Evolutionary conservation across 2,329 filamentous ascomycete genomes (phyloP), one percentile per base, ranked within the genome.

Genomic region (Stagonosporopsis rhizophila): DNA sequence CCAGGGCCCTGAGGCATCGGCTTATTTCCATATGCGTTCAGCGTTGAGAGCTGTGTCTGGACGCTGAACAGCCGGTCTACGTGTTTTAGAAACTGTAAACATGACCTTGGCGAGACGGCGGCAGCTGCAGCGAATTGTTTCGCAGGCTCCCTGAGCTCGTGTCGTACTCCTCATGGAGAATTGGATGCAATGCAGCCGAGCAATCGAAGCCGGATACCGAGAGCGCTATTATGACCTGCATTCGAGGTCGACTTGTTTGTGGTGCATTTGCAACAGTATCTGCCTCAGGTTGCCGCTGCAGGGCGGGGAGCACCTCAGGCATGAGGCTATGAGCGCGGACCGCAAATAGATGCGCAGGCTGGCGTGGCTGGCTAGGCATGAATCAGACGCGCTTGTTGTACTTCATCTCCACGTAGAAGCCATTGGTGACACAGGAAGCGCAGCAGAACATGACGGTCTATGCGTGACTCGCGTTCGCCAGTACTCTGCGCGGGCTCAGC

Each of bases 251-350:
- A 48, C 22, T 23, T 48, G 51, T 48, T 54, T 48, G 44, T 44
- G 4, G 51, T 54, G 51, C 44, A 30, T 54, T 35, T 53, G 51
- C 28, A 20, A 53, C 51, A 17, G 30, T 23, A 38, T 22, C 12
- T 54, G 51, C 51, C 44, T 54, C 51, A 54, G 51, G 39, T 54
- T 48, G 22, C 32, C 44, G 51, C 51, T 30, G 40, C 44, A 38
- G 17, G 30, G 51, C 30, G 30, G 37, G 38, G 38, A 38, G 30
- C 22, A 38, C 25, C 44, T 44, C 38, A 54, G 44, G 51, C 51
- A 54, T 30, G 32, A 52, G 41, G 44, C 44, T 44, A 54, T 30
- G 32, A 52, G 41, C 14, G 28, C 23, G 51, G 35, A 22, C 44
- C 23, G 44, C 38, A 41, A 53, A 40, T 47, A 28, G 51, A 35